Base-by-base conservation (phyloP, 164 flowering plant species). In the Piper longum region DNA sequence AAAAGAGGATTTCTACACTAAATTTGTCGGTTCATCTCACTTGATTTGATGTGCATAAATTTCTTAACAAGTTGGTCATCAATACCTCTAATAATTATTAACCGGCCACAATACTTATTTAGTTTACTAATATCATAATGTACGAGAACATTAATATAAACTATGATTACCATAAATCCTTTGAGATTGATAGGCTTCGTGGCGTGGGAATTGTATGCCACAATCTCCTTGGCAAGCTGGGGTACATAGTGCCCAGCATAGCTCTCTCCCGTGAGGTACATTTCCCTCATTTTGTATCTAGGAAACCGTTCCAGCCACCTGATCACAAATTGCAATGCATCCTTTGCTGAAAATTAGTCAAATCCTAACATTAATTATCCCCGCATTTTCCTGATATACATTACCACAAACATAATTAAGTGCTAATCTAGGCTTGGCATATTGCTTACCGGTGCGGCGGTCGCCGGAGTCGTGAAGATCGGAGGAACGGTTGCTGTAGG, bases 241-340 rank as follows among this genome's bases (percentile, higher is more conserved):
- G 96, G 96, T 5, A 88, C 93, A 65, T 90, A 88, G 60, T 90
- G 95, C n/a, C 95, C 97, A 1, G 95, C 96, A 51, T 91, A 91
- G 80, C 97, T 91, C 73, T 91, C 98, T 57, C 98, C 98, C 0
- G 87, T 78, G 9, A 91, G 36, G 43, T 82, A 91, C 7, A 88
- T 68, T 36, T 88, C 96, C 7, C 90, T 72, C 48, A 66, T 26
- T 64, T 77, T 80, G 82, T 87, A 91, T 4, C 82, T 74, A 0
- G 91, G 91, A 72, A 91, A 91, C 4, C 90, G 81, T 4, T 81
- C 76, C 76, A 88, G 44, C 96, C 98, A 88, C 42, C 78, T 73
- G 56, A 83, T 63, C n/a, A 91, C 43, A 64, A 91, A 91, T 18
- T 76, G 67, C 17, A 91, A 60, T 2, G 93, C 80, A 62, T 91